These are phyloP conservation scores for Casuarina equisetifolia DNA, from an alignment of 306 rosid species.

Conservation along the genomic window DNA sequence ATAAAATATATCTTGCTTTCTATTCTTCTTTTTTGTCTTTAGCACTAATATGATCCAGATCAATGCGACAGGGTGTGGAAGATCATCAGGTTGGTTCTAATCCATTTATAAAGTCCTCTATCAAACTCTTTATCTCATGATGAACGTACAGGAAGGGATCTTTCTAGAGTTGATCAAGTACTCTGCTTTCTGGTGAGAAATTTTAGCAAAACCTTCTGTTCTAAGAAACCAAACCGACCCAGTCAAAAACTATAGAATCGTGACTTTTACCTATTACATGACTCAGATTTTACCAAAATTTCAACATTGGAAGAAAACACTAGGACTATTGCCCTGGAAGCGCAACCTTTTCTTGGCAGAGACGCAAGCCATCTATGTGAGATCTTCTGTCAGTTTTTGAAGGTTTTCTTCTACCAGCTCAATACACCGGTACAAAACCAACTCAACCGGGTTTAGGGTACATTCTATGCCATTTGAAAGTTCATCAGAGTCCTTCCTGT, in stretches of 20 bases:
- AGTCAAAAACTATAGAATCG: neutral
- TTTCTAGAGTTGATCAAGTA: neutral
- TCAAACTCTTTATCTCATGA: neutral
- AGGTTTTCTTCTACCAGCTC: constrained; percentile 83
- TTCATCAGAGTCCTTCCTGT: constrained; percentile 33
- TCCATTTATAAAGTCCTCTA: too few relatives aligned
- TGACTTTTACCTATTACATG: neutral
- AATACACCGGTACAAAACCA: constrained; percentile 82
- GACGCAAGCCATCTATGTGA: neutral
- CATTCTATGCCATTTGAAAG: constrained; percentile 52
- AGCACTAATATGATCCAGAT: too few relatives aligned
- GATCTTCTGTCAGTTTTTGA: constrained; percentile 13
- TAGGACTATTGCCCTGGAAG: neutral
- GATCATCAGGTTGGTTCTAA: too few relatives aligned
- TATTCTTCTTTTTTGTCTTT: too few relatives aligned
- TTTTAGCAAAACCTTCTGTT: neutral
- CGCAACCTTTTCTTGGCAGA: neutral
- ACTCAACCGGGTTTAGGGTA: constrained; percentile 72
- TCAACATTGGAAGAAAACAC: neutral
- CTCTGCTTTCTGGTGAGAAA: neutral
- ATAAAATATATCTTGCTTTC: too few relatives aligned
- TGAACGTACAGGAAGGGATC: neutral
- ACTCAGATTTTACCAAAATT: neutral
- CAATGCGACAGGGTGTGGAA: too few relatives aligned
- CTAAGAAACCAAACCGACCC: neutral